Evolutionary conservation across 2,329 filamentous ascomycete genomes (phyloP), one percentile per base, ranked within the genome.

Genomic region (Cercospora canescens): DNA sequence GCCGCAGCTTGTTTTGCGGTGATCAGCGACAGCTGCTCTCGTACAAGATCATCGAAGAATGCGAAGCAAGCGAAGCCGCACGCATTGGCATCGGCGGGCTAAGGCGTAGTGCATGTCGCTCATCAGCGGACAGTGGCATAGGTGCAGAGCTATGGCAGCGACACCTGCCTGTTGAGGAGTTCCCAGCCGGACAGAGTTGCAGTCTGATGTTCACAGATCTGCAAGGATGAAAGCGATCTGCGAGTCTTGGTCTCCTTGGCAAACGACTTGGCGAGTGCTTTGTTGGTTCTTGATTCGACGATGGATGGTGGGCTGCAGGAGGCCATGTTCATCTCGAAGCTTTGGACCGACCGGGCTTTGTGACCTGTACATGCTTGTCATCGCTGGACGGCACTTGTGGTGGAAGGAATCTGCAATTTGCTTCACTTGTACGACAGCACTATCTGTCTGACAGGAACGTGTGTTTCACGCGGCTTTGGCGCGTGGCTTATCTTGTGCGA

Each of bases 141-240:
- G 32, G 7, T 35, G 28, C 52, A 56, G 30, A 56, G 52, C 34
- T 35, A 35, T 52, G 52, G 14, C 52, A 28, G 30, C 24, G 35
- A 55, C 60, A 67, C 65, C 65, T 67, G 60, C 65, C 65, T 60
- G 4, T 60, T 67, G 30, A 21, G 61, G 61, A 28, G 55, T 14
- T 34, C 39, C 26, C 62, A 54, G 55, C 60, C 64, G 64, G 45
- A 52, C 52, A 62, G 58, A 54, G 63, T 65, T 54, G 35, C 58
- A 65, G 28, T 65, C 37, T 60, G 59, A 62, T 32, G 64, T 62
- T 55, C 24, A 56, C 16, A 66, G 64, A 66, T 66, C 54, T 30
- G 35, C 64, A 54, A 57, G 52, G 41, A 61, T 45, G 45, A 37
- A n/a, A 26, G 16, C n/a, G 50, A 60, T 26, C 39, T 45, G 24